Evolutionary conservation across 768 basidiomycete genomes (phyloP), one percentile per base, ranked within the genome.

Genomic region (Butyriboletus loyo): DNA sequence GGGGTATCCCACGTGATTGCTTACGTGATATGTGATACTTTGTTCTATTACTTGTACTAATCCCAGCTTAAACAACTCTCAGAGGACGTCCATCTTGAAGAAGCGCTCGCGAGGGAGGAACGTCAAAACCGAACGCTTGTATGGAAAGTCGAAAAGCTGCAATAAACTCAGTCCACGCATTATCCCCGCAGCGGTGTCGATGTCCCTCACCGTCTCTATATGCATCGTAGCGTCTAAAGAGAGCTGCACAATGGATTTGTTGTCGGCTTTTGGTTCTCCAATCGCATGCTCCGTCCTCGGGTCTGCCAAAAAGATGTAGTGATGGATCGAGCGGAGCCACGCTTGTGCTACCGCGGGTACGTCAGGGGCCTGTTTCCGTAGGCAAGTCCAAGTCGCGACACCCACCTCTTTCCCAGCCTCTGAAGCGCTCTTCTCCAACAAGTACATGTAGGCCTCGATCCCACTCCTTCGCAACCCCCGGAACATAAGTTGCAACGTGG

Each of bases 401-500:
- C 75, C 46, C 50, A 79, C 78, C 69, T 64, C 76, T 57, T 32
- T 63, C 65, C 46, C 63, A 60, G 30, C 79, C 79, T 21, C 77
- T 61, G 61, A 77, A 80, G 51, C 74, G 75, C 6, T 69, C 69
- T 43, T 80, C 78, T 14, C 79, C 79, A 5, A 74, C 72, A 22
- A 80, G 70, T 21, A 78, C 69, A 48, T 80, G 78, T 3, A 75
- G 61, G 0, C 77, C 76, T 9, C 71, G 49, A 39, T 72, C 70
- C 57, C 66, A 68, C 13, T 70, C 71, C 45, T 60, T 59, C 2
- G 56, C 62, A 45, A 69, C 64, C 10, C 58, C 60, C 0, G 61
- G 65, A 40, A 72, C 34, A 53, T 69, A 66, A 21, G 62, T 28
- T 2, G 60, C 56, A 8, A 67, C 54, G 31, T 61, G 60, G 39